Evolutionary conservation across 2,329 filamentous ascomycete genomes (phyloP).

Genomic region (Myriosclerotinia curreyana): DNA sequence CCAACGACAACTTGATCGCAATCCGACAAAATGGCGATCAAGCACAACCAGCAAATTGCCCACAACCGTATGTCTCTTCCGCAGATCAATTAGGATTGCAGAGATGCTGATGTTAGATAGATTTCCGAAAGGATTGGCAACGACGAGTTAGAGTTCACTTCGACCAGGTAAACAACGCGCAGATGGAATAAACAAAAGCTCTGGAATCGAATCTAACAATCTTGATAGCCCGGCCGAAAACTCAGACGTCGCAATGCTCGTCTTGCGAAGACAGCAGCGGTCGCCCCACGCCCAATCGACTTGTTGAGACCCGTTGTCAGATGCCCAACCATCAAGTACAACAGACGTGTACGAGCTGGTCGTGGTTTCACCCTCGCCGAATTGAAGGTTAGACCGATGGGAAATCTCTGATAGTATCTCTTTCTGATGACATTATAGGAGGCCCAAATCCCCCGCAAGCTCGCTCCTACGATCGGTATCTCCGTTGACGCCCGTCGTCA

Average conservation of each 20-base stretch:
- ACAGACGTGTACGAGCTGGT: conserved; percentile 93
- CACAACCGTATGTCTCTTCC: conserved; percentile 74
- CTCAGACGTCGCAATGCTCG: conserved; percentile 86
- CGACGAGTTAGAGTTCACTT: conserved; percentile 98
- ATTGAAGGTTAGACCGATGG: conserved; percentile 74
- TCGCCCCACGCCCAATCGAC: conserved; percentile 96
- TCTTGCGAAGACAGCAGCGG: conserved; percentile 88
- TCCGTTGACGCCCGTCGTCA: conserved; percentile 92
- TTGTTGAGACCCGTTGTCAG: conserved; percentile 93
- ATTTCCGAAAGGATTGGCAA: conserved; percentile 99
- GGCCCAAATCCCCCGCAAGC: conserved; percentile 90
- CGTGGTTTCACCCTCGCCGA: conserved; percentile 97
- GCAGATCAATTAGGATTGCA: conserved; percentile 34
- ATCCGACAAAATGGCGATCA: conserved; percentile 69
- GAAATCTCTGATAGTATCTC: conserved; percentile 16
- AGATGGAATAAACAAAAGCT: conserved; percentile 25
- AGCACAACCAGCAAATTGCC: conserved; percentile 98
- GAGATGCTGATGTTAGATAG: conserved; percentile 48
- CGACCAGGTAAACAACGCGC: conserved; percentile 76
- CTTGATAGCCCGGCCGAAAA: conserved; percentile 86
- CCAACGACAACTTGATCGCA: conserved; percentile 37
- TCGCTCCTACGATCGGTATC: conserved; percentile 95
- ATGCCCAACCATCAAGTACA: conserved; percentile 98
- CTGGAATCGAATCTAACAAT: conserved; percentile 38
- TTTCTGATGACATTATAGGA: conserved; percentile 59